Conservation (phyloP, 2,329 filamentous ascomycete genomes). For the Basipetospora sp. region DNA sequence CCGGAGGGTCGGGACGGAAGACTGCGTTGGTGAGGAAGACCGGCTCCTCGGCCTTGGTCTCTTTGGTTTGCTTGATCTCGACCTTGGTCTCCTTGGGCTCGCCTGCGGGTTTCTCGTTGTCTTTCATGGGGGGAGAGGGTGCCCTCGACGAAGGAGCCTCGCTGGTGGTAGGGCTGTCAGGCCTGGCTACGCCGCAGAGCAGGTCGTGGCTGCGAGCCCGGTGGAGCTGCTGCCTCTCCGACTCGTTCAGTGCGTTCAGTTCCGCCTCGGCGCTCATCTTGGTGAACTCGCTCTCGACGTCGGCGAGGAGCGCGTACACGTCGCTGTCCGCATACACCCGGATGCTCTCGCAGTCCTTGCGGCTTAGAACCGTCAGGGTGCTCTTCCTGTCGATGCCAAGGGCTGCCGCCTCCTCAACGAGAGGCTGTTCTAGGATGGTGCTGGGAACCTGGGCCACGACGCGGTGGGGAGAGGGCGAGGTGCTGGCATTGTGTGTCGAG, state of each 20-base stretch:
- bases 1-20: conserved; percentile 24
- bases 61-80: conserved; percentile 14
- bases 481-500: conserved; percentile 20
- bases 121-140: conserved; percentile 21
- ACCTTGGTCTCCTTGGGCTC: conserved; percentile 4
- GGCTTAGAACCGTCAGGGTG: conserved; percentile 11
- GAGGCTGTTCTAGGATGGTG: conserved; percentile 37
- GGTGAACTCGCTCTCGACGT: conserved; percentile 40
- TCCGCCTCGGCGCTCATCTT: conserved; percentile 18
- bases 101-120: conserved; percentile 5
- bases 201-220: conserved; percentile 37
- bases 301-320: conserved; percentile 50
- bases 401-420: conserved; percentile 29
- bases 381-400: conserved; percentile 13
- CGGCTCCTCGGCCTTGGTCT: conserved; percentile 15
- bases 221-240: conserved; percentile 27
- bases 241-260: conserved; percentile 14
- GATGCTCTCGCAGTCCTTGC: conserved; percentile 46
- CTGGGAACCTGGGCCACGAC: conserved; percentile 39
- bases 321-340: conserved; percentile 54
- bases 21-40: conserved; percentile 36
- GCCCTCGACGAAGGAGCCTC: conserved; percentile 15
- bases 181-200: conserved; percentile 24
- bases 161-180: conserved; percentile 11
- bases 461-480: conserved; percentile 31